phyloP scores from a whole-genome alignment of 2,329 filamentous ascomycete genomes.

The Lomentospora prolificans region DNA sequence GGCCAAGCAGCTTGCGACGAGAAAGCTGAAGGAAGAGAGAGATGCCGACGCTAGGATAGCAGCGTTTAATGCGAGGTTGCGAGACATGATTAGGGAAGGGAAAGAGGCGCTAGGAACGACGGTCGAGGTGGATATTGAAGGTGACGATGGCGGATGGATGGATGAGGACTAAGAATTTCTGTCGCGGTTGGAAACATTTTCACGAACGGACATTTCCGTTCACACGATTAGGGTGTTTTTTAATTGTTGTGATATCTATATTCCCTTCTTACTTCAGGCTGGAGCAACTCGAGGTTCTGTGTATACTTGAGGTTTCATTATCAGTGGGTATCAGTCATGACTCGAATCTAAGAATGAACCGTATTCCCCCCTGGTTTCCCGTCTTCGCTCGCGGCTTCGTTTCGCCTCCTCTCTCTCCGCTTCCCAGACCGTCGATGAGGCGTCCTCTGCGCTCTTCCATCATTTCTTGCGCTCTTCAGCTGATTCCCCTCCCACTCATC shows the following conservation, averaged over 20 bases:
- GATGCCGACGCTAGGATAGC: conserved; percentile 72
- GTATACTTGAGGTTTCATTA: no score
- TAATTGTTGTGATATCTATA: not conserved
- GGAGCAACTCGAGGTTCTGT: not conserved
- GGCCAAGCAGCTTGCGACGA: conserved; percentile 63
- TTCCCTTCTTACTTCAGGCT: not conserved
- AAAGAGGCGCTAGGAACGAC: conserved; percentile 74
- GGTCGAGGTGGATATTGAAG: conserved; percentile 49
- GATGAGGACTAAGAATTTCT: not conserved
- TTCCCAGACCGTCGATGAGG: not conserved
- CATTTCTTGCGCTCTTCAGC: not conserved
- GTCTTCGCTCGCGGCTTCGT: not conserved
- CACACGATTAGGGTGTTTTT: not conserved
- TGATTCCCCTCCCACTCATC: not conserved
- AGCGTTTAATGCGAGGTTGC: conserved; percentile 67
- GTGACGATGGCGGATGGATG: conserved; percentile 27
- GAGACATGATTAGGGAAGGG: conserved; percentile 82
- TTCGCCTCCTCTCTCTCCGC: not conserved
- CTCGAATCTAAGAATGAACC: not conserved
- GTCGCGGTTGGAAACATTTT: not conserved
- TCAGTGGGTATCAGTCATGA: not conserved
- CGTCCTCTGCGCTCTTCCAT: no score
- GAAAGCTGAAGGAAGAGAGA: conserved; percentile 61
- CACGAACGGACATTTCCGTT: not conserved
- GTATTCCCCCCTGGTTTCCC: not conserved